Base-by-base conservation (phyloP, 805 yeast genomes). In the Maudiozyma pseudohumilis region DNA sequence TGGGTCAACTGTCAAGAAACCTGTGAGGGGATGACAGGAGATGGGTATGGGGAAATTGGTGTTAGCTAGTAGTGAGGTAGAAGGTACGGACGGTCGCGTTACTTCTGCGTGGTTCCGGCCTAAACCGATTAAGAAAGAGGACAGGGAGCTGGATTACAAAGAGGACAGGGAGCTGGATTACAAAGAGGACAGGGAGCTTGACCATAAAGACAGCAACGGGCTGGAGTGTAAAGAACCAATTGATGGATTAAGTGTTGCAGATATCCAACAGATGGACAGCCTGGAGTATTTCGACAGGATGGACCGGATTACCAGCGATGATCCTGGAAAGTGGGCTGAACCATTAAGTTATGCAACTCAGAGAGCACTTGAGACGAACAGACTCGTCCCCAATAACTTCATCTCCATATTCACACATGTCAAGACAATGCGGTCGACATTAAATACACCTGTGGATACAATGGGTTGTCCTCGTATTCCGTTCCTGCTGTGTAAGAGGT, bases 401-500 rank as follows among this genome's bases (percentile, higher is more conserved):
- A 54, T 61, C 39, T 64, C 68, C 2, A 70, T 79, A 33, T 80
- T 79, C 47, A 64, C 74, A 35, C 72, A 66, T 40, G 66, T 86
- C 23, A 75, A 76, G 36, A 60, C 58, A 15, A 84, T 86, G 94
- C 66, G 96, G 40, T 48, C 68, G 5, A 66, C 79, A 11, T 26
- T 26, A 12, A 56, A 60, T 13, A 76, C 96, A 0, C 95, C 96
- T 0, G 96, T 87, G 2, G 96, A 87, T 53, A 69, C 77, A 0
- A 76, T 84, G 74, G 96, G 96, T 5, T 86, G 95, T 56, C 86
- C 80, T 18, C 64, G 64, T 36, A 55, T 72, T 8, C 75, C 75
- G 0, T 59, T 62, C n/a, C 56, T 64, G 2, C 49, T 63, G 6
- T 48, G 50, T 28, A 47, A 49, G 11, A 25, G 48, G 18, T 62